Percentiles rank a stretch among this genome's conserved stretches.
phyloP scores from a whole-genome alignment of 148 eudicot species.

The Vaccinium myrtillus region DNA sequence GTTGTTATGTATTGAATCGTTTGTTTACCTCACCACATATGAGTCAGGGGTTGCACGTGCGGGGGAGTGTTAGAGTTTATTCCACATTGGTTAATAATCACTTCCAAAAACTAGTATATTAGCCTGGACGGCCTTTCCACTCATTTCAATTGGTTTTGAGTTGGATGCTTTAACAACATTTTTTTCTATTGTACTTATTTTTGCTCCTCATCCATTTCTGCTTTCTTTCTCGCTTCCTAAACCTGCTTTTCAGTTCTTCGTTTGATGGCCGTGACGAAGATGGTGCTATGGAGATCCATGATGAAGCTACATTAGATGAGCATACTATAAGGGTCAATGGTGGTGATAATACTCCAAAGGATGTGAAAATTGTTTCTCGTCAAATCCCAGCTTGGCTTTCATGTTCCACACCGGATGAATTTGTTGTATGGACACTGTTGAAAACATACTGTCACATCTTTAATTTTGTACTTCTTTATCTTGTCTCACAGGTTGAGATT shows the following conservation, averaged over 20 bases:
- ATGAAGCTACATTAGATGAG: conserved; percentile 44
- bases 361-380: conserved; percentile 48
- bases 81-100: too few species aligned
- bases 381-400: conserved; percentile 90
- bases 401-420: conserved; percentile 89
- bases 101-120: too few species aligned
- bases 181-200: background rate
- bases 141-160: too few species aligned
- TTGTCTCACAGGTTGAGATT: conserved; percentile 18
- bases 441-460: conserved; percentile 14
- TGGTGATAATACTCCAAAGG: conserved; percentile 52
- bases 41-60: too few species aligned
- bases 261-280: conserved; percentile 82
- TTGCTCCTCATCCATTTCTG: background rate
- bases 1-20: too few species aligned
- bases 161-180: background rate
- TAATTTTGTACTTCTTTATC: conserved; percentile 15
- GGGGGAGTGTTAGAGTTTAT: too few species aligned
- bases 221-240: conserved; percentile 8
- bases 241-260: conserved; percentile 45
- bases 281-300: conserved; percentile 42
- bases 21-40: too few species aligned
- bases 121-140: too few species aligned
- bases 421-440: conserved; percentile 61
- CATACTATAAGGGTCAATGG: conserved; percentile 50